Evolutionary conservation across 1,139 yeast genomes (phyloP).

Genomic region (Zygosaccharomyces pseudobailii): DNA sequence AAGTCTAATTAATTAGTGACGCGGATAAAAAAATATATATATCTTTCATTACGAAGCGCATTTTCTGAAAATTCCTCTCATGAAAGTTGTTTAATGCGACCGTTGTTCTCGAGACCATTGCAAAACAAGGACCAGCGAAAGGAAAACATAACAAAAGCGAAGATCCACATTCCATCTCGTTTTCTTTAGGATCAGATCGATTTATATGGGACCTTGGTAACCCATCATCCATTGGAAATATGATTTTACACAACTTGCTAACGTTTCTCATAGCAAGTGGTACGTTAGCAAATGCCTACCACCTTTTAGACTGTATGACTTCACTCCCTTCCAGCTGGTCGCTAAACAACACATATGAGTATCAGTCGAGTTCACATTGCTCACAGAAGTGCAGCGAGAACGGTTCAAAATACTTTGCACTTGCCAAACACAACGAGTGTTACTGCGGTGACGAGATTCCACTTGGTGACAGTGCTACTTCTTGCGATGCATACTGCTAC

Average conservation of each 20-base stretch:
- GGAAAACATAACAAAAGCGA: background rate
- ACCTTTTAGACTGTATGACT: constrained; percentile 33
- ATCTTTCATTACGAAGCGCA: background rate
- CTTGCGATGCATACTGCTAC: constrained; percentile 33
- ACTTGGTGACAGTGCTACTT: constrained; percentile 11
- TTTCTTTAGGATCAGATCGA: background rate
- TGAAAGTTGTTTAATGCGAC: background rate
- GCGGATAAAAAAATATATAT: background rate
- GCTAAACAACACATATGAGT: constrained; percentile 37
- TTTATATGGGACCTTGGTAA: background rate
- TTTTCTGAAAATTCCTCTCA: background rate
- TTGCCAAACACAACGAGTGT: constrained; percentile 45
- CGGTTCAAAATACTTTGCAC: constrained; percentile 47
- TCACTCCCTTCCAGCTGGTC: constrained; percentile 37
- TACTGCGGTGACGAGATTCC: constrained; percentile 51
- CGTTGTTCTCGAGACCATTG: constrained; percentile 3
- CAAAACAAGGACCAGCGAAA: constrained; percentile 1
- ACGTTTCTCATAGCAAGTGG: constrained; percentile 3
- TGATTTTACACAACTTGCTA: constrained; percentile 1
- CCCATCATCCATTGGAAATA: background rate
- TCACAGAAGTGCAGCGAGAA: constrained; percentile 36
- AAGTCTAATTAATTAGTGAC: background rate
- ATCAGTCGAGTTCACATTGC: constrained; percentile 47
- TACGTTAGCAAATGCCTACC: constrained; percentile 8
- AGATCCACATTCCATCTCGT: background rate